Conservation (phyloP, 2,329 filamentous ascomycete genomes). For the Pleurostoma richardsiae region DNA sequence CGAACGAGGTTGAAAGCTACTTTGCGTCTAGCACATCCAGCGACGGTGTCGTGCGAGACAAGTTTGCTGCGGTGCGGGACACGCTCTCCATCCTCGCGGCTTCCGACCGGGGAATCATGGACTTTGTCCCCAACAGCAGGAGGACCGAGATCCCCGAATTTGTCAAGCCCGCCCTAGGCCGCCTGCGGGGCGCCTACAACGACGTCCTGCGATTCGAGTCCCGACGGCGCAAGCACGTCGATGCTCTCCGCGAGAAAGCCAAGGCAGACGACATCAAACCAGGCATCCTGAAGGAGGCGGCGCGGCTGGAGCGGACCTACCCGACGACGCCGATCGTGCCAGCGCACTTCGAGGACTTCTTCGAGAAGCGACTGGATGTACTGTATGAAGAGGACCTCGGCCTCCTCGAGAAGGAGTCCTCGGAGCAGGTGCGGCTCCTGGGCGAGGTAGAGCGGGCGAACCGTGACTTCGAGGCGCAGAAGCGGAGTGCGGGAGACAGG, state of each 20-base stretch:
- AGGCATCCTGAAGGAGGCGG: constrained; percentile 77
- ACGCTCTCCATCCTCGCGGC: constrained; percentile 73
- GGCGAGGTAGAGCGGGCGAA: constrained; percentile 70
- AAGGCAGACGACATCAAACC: constrained; percentile 84
- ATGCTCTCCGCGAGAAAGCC: constrained; percentile 72
- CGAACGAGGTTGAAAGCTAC: constrained; percentile 79
- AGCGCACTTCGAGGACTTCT: constrained; percentile 87
- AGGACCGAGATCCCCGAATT: constrained; percentile 73
- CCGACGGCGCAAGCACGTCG: constrained; percentile 71
- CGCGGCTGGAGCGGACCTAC: constrained; percentile 78
- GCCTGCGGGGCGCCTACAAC: constrained; percentile 74
- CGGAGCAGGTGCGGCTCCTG: constrained; percentile 71
- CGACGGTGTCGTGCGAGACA: constrained; percentile 63
- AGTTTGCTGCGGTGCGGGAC: constrained; percentile 70
- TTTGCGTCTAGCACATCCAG: constrained; percentile 60
- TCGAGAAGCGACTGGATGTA: constrained; percentile 70
- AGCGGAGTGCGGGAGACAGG: constrained; percentile 58
- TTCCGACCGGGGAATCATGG: constrained; percentile 74
- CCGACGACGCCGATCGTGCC: constrained; percentile 80
- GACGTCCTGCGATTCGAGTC: constrained; percentile 82
- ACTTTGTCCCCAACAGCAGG: constrained; percentile 83
- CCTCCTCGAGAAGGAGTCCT: constrained; percentile 63
- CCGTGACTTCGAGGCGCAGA: constrained; percentile 68
- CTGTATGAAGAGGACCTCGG: constrained; percentile 77
- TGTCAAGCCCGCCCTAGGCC: constrained; percentile 73